phyloP scores from a whole-genome alignment of 228 moss, liverwort and hornwort genomes.

The Sphagnum magellanicum region DNA sequence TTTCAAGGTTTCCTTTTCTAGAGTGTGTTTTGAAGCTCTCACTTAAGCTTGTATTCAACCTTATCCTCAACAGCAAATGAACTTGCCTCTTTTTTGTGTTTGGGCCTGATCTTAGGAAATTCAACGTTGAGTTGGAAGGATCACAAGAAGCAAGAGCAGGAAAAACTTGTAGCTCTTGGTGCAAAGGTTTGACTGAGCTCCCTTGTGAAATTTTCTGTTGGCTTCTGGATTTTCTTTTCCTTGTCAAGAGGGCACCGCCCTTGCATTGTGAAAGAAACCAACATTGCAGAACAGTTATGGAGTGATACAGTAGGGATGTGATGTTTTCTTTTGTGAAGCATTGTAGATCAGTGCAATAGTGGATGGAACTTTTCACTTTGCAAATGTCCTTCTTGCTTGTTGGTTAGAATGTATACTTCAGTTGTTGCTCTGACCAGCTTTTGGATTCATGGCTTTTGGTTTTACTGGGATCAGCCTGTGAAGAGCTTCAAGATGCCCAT shows the following conservation, averaged over 20 bases:
- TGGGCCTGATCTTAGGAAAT: constrained; percentile 41
- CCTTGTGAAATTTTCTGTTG: background rate
- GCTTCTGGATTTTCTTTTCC: too few species aligned
- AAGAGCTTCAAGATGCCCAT: constrained; percentile 88
- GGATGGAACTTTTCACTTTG: background rate
- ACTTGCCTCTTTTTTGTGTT: background rate
- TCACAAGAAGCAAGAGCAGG: constrained; percentile 67
- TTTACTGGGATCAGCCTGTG: constrained; percentile 34
- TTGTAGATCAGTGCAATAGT: background rate
- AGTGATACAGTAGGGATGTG: too few species aligned
- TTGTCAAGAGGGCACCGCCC: too few species aligned
- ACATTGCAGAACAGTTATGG: too few species aligned
- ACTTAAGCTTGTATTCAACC: too few species aligned
- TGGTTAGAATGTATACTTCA: too few species aligned
- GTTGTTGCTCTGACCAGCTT: too few species aligned
- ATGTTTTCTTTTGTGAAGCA: background rate
- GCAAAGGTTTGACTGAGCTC: constrained; percentile 52
- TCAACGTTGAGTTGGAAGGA: constrained; percentile 91
- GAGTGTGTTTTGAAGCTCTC: background rate
- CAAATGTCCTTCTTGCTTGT: too few species aligned
- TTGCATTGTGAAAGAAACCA: too few species aligned
- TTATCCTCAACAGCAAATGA: too few species aligned
- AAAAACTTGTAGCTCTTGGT: constrained; percentile 64
- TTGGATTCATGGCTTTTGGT: too few species aligned
- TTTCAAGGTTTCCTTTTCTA: background rate